Percentiles rank a stretch among this genome's conserved stretches.
These are phyloP conservation scores for Dorcoceras hygrometricum DNA, from an alignment of 257 asterid species.

Conservation along the genomic window DNA sequence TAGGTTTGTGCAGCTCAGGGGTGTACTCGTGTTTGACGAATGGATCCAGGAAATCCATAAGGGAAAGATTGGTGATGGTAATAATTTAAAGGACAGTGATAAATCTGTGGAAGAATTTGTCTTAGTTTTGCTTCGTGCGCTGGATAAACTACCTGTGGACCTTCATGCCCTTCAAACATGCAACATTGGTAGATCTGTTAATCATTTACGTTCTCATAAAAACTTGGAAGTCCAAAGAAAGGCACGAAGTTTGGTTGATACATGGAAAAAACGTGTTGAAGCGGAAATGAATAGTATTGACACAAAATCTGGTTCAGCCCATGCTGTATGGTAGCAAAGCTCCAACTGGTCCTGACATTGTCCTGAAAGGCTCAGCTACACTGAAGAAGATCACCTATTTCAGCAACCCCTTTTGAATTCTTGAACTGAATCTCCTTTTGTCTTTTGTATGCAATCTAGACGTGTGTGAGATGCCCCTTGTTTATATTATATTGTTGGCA, in stretches of 20 bases:
- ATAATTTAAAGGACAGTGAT: conserved; percentile 42
- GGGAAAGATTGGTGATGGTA: conserved; percentile 36
- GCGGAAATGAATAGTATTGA: conserved; percentile 56
- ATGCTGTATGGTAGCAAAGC: conserved; percentile 29
- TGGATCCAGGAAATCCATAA: conserved; percentile 60
- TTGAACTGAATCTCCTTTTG: not conserved
- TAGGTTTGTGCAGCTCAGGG: conserved; percentile 49
- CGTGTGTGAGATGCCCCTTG: not conserved
- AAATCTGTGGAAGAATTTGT: conserved; percentile 48
- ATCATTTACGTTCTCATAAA: conserved; percentile 44
- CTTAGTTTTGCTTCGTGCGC: conserved; percentile 53
- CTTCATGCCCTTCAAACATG: conserved; percentile 56
- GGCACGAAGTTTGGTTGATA: conserved; percentile 54
- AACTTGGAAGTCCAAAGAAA: conserved; percentile 53
- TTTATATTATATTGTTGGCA: no score
- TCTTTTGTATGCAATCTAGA: not conserved
- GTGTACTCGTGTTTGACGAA: conserved; percentile 49
- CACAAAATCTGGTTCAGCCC: conserved; percentile 43
- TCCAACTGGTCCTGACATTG: conserved; percentile 41
- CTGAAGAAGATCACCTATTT: conserved; percentile 58
- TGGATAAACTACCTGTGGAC: conserved; percentile 56
- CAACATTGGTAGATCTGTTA: conserved; percentile 59
- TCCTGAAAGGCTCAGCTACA: conserved; percentile 35
- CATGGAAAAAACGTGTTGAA: conserved; percentile 67
- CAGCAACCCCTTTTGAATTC: conserved; percentile 46